A percentile compares a stretch with the other conserved stretches of the same genome.
Conservation (phyloP, 331 rosid genomes). For the Spiraea crenata region DNA sequence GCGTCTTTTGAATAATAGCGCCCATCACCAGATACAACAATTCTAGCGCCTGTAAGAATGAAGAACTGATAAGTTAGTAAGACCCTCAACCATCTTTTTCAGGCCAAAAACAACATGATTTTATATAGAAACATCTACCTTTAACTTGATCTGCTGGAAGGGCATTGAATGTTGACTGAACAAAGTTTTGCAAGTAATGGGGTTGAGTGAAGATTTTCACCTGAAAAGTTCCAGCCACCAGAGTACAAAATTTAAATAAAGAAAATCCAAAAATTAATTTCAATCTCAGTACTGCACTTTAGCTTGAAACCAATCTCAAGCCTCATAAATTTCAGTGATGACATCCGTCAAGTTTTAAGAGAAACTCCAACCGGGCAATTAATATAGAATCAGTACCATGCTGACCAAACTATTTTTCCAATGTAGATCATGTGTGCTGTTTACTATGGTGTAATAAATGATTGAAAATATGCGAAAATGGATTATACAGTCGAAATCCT, state of each 20-base stretch:
- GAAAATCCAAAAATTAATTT: neutral
- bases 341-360: neutral
- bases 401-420: neutral
- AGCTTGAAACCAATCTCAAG: neutral
- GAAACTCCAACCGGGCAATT: neutral
- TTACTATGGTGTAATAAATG: neutral
- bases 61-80: neutral
- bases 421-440: neutral
- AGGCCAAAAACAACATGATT: neutral
- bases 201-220: slow-evolving; percentile 89
- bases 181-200: slow-evolving; percentile 84
- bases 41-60: slow-evolving; percentile 66
- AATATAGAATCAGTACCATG: neutral
- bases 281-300: slow-evolving; percentile 4
- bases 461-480: neutral
- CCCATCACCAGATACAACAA: slow-evolving; percentile 99
- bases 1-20: slow-evolving; percentile 94
- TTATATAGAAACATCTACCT: slow-evolving; percentile 42
- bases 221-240: slow-evolving; percentile 49
- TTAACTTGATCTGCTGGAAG: slow-evolving; percentile 75
- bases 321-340: neutral
- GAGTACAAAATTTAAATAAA: neutral
- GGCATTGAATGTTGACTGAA: slow-evolving; percentile 84
- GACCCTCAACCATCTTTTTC: neutral
- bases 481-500: neutral